phyloP scores from a whole-genome alignment of 441 rosid genomes.

The Croton laevigatus region DNA sequence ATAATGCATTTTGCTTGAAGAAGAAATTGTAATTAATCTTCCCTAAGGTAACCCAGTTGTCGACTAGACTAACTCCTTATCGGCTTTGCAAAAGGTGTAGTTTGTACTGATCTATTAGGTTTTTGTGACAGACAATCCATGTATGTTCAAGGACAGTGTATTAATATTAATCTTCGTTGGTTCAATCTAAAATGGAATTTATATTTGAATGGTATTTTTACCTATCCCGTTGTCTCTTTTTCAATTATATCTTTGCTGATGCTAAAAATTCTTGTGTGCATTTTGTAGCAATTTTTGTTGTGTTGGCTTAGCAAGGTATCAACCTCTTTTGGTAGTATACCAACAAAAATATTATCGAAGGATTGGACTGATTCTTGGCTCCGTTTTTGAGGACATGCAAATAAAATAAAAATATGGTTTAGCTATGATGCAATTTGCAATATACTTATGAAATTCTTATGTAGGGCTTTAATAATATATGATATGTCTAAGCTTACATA shows the following conservation, averaged over 20 bases:
- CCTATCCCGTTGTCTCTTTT: neutral
- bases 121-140: neutral
- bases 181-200: constrained; percentile 4
- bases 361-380: too few species aligned
- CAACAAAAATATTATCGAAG: too few species aligned
- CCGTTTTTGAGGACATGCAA: too few species aligned
- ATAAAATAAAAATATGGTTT: too few species aligned
- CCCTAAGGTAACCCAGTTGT: constrained; percentile 16
- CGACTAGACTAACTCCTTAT: constrained; percentile 14
- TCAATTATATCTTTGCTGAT: neutral
- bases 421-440: too few species aligned
- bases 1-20: neutral
- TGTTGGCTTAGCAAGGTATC: neutral
- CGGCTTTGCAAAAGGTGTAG: constrained; percentile 17
- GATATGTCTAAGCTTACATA: too few species aligned
- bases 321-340: too few species aligned
- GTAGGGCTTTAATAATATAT: too few species aligned
- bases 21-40: constrained; percentile 26
- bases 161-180: neutral
- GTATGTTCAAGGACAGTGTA: constrained; percentile 4
- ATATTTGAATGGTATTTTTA: neutral
- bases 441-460: too few species aligned
- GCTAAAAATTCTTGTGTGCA: neutral
- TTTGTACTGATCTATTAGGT: constrained; percentile 19
- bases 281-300: neutral